Conservation (phyloP, 2,329 filamentous ascomycete genomes). For the Neofusicoccum kwambonambiense region DNA sequence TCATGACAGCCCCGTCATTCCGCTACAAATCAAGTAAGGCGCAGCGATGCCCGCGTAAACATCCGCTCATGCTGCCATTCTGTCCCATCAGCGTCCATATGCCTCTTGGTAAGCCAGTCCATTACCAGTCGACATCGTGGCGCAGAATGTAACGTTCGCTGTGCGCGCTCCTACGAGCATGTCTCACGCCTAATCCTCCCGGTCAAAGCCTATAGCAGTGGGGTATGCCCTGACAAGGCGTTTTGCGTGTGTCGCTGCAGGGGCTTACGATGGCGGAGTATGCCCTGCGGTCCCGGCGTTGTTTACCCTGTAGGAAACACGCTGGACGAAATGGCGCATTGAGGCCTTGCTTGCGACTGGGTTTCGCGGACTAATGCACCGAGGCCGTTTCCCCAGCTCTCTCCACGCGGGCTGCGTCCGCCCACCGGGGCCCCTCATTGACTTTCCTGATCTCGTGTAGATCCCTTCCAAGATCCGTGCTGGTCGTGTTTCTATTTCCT, state of each 20-base stretch:
- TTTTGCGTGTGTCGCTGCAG: neutral
- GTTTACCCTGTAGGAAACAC: neutral
- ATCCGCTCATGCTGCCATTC: neutral
- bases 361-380: slow-evolving; percentile 9
- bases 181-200: neutral
- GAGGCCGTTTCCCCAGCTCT: slow-evolving; percentile 12
- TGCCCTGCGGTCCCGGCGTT: neutral
- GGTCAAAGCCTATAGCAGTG: neutral
- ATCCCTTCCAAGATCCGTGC: slow-evolving; percentile 1
- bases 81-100: neutral
- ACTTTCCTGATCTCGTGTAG: slow-evolving; percentile 4
- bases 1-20: neutral
- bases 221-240: neutral
- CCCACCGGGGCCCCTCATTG: slow-evolving; percentile 16
- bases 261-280: neutral
- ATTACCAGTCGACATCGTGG: too few relatives aligned
- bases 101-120: too few relatives aligned
- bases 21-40: neutral
- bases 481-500: neutral
- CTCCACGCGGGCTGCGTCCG: slow-evolving; percentile 6
- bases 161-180: neutral
- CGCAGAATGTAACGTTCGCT: too few relatives aligned
- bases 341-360: neutral
- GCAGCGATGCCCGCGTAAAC: neutral
- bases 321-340: neutral